Conservation (phyloP, 176 grass and related monocot species). For the Rhipidocladum racemiflorum region DNA sequence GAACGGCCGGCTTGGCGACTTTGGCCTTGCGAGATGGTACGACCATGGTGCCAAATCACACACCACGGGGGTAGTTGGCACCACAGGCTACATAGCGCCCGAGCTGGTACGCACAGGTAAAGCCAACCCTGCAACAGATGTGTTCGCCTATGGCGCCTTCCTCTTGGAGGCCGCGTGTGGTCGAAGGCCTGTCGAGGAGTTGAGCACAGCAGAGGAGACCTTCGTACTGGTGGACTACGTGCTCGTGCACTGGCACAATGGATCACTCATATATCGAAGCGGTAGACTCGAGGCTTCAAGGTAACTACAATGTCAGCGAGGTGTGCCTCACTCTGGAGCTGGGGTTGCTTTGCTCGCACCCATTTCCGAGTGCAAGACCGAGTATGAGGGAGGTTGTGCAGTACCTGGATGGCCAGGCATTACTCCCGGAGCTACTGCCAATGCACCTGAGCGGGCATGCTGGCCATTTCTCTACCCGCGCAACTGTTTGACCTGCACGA, state of each 20-base stretch:
- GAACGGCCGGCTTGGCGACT: too few species aligned
- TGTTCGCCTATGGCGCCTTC: constrained; percentile 8
- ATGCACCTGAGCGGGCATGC: too few species aligned
- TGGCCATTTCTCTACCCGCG: too few species aligned
- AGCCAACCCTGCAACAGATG: neutral
- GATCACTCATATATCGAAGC: neutral
- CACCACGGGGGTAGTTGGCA: too few species aligned
- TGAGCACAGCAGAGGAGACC: neutral
- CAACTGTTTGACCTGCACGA: too few species aligned
- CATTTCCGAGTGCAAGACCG: neutral
- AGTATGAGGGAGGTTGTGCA: constrained; percentile 26
- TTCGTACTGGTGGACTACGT: neutral
- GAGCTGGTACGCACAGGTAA: too few species aligned
- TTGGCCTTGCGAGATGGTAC: too few species aligned
- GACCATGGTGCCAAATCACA: too few species aligned
- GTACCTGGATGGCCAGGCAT: neutral
- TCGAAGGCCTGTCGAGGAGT: neutral
- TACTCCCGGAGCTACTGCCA: too few species aligned
- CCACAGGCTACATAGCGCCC: too few species aligned
- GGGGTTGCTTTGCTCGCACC: constrained; percentile 15
- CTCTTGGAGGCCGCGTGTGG: neutral
- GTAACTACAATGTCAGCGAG: neutral
- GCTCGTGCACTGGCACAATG: neutral
- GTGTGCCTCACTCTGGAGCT: neutral
- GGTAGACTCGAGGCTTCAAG: constrained; percentile 1